Evolutionary conservation across 1,284 basidiomycete species (phyloP), one percentile per base, ranked within the genome.

Genomic region (Cystobasidium pallidum): DNA sequence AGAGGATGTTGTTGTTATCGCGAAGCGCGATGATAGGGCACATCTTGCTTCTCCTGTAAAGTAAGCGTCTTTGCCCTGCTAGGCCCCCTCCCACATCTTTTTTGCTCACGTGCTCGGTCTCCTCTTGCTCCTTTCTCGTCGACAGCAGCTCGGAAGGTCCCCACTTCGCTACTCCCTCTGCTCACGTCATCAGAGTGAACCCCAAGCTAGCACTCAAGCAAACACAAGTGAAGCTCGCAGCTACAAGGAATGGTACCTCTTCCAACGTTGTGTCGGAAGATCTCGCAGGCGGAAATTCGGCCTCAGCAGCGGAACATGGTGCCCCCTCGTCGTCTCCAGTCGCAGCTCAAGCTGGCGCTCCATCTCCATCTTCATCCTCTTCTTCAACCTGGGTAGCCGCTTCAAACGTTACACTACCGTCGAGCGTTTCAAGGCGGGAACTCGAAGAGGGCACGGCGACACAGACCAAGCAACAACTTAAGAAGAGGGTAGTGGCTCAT

Each of bases 341-440:
- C 21, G 39, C 66, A 11, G n/a, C 7, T 34, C 15, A 39, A 39
- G 36, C 64, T 41, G 15, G 11, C 11, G 19, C 63, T 24, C n/a
- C 41, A 45, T 32, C 51, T 41, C 21, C 63, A 8, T 26, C 24
- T 8, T 54, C 51, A 10, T 54, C 51, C 39, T 63, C 59, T 15
- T 26, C 58, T 45, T 36, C 66, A 26, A 13, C 58, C 17, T 71
- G 54, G 54, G 68, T 71, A n/a, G 28, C 59, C 36, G 68, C 68
- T 21, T 26, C 43, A 32, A 71, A 71, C 39, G 61, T 71, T 49
- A 57, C 52, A 2, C 61, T 71, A 0, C 68, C 68, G 17, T 59
- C 68, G 2, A 61, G 45, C 24, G 10, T 55, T 26, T 26, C 41
- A n/a, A 47, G 45, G 17, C 54, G 55, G n/a, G 67, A 47, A 39